Conservation (phyloP, 2,329 filamentous ascomycete species). For the Hirsutella rhossiliensis region DNA sequence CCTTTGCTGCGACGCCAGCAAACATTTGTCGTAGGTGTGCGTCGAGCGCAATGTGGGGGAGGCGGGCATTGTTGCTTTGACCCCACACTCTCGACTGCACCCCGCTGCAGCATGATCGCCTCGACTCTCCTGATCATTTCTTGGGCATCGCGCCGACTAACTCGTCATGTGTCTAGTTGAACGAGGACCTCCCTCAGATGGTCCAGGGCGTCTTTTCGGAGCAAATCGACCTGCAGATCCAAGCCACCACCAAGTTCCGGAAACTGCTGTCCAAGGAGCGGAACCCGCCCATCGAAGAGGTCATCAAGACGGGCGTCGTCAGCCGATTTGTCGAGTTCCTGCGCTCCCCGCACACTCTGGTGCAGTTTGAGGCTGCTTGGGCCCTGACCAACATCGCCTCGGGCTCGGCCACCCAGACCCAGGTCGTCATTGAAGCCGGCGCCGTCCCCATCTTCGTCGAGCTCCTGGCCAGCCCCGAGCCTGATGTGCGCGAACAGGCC, state of each 20-base stretch:
- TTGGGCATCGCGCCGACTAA: neutral
- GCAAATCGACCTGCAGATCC: constrained; percentile 94
- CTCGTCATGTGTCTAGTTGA: constrained; percentile 51
- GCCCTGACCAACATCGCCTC: constrained; percentile 98
- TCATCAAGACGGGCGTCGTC: constrained; percentile 98
- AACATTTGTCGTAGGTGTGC: constrained; percentile 4
- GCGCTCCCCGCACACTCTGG: constrained; percentile 90
- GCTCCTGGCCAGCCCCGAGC: constrained; percentile 87
- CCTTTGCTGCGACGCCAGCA: neutral
- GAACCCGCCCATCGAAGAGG: constrained; percentile 97
- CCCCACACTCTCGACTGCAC: constrained; percentile 17
- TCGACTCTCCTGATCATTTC: too few species aligned
- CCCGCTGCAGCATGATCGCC: constrained; percentile 4
- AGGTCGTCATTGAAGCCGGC: constrained; percentile 96
- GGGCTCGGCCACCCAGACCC: constrained; percentile 91
- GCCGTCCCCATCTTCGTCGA: constrained; percentile 98
- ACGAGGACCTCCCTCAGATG: constrained; percentile 97
- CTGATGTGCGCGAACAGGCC: constrained; percentile 94
- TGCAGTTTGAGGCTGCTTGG: constrained; percentile 99
- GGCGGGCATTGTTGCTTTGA: constrained; percentile 3
- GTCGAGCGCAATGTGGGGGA: constrained; percentile 18
- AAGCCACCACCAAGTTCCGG: constrained; percentile 95
- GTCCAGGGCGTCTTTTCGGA: constrained; percentile 96
- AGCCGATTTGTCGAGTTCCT: constrained; percentile 97
- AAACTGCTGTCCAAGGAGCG: constrained; percentile 98